phyloP scores from a whole-genome alignment of 257 asterid genomes.

The Ilex aquifolium region DNA sequence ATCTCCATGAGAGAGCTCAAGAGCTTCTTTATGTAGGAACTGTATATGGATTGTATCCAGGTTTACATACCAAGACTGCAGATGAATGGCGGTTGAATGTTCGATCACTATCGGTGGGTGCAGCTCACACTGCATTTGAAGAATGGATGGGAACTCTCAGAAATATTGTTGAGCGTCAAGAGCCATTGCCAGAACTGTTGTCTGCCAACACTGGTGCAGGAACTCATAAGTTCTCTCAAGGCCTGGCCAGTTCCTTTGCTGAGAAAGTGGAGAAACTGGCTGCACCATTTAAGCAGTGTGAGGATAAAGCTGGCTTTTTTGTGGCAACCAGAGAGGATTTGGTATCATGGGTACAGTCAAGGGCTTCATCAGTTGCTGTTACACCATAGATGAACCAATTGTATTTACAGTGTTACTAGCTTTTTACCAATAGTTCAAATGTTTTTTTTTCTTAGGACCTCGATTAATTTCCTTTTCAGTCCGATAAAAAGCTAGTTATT shows the following conservation, averaged over 20 bases:
- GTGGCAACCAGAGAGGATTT: slow-evolving; percentile 70
- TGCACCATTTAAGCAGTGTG: slow-evolving; percentile 73
- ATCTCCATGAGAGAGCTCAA: slow-evolving; percentile 54
- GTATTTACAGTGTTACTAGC: too few species aligned
- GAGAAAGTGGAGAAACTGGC: slow-evolving; percentile 57
- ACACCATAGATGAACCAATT: slow-evolving; percentile 14
- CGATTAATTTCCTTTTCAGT: too few species aligned
- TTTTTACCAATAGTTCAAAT: too few species aligned
- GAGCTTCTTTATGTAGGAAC: slow-evolving; percentile 74
- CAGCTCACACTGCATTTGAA: slow-evolving; percentile 85
- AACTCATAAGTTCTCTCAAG: slow-evolving; percentile 75
- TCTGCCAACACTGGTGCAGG: slow-evolving; percentile 87
- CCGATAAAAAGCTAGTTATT: too few species aligned
- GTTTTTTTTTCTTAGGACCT: too few species aligned
- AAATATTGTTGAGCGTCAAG: slow-evolving; percentile 48
- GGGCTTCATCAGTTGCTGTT: slow-evolving; percentile 21
- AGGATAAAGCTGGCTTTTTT: slow-evolving; percentile 70
- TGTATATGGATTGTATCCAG: slow-evolving; percentile 71
- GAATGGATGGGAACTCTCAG: slow-evolving; percentile 79
- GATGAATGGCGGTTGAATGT: slow-evolving; percentile 87
- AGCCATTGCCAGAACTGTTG: slow-evolving; percentile 58
- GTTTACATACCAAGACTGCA: slow-evolving; percentile 74
- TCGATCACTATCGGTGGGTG: slow-evolving; percentile 78
- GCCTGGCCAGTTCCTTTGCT: slow-evolving; percentile 62
- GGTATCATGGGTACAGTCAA: slow-evolving; percentile 43